phyloP scores from a whole-genome alignment of 306 rosid genomes.

The Nissolia schottii region DNA sequence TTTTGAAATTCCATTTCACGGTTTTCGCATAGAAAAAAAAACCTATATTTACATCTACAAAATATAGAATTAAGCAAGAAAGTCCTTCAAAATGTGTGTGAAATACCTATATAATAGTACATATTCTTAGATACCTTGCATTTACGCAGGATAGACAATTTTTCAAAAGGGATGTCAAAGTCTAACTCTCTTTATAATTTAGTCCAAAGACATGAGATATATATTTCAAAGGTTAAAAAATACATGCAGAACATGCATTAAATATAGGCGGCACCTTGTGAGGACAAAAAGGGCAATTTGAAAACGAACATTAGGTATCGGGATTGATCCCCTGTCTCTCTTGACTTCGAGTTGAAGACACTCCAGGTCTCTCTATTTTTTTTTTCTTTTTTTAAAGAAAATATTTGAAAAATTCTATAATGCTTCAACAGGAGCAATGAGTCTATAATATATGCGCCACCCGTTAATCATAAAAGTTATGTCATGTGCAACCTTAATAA shows the following conservation, averaged over 20 bases:
- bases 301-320: constrained; percentile 4
- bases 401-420: background rate
- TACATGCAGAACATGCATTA: constrained; percentile 33
- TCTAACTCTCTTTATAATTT: background rate
- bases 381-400: too few species aligned
- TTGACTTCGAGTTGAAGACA: constrained; percentile 46
- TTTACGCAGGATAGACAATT: background rate
- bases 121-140: background rate
- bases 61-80: background rate
- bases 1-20: background rate
- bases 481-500: background rate
- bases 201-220: background rate
- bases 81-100: background rate
- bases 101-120: background rate
- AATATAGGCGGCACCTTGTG: constrained; percentile 30
- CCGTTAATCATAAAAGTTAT: too few species aligned
- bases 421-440: too few species aligned
- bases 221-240: constrained; percentile 11
- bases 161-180: constrained; percentile 22
- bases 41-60: background rate
- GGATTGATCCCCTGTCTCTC: constrained; percentile 11
- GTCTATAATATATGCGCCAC: too few species aligned
- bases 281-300: constrained; percentile 16
- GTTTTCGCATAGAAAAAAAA: background rate
- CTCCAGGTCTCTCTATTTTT: constrained; percentile 17